phyloP scores from a whole-genome alignment of 441 rosid genomes.

The Pelargonium fulgidum region DNA sequence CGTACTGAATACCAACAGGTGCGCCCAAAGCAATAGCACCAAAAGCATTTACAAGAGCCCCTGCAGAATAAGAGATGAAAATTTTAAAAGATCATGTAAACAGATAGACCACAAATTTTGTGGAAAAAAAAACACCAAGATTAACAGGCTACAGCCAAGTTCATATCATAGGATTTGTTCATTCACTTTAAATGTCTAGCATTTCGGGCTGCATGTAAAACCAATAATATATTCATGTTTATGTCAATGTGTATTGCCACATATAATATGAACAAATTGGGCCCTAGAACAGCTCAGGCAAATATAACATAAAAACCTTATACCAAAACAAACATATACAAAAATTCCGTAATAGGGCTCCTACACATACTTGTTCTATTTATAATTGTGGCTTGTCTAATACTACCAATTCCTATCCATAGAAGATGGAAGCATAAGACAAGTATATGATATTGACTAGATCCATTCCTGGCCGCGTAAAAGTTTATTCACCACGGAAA shows the following conservation, averaged over 20 bases:
- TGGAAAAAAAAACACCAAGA: background rate
- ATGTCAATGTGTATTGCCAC: background rate
- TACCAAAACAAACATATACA: background rate
- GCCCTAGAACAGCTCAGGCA: background rate
- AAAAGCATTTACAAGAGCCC: constrained; percentile 58
- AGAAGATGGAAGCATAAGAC: background rate
- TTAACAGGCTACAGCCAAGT: background rate
- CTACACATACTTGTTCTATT: background rate
- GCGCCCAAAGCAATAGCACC: constrained; percentile 83
- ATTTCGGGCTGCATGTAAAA: background rate
- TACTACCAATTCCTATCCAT: background rate
- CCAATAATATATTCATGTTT: background rate
- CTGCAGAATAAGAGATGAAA: constrained; percentile 27
- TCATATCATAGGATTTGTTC: background rate
- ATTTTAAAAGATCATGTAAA: background rate
- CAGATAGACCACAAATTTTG: background rate
- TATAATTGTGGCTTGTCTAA: background rate
- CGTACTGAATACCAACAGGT: constrained; percentile 68
- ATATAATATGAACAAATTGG: background rate
- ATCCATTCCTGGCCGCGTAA: no score
- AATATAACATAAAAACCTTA: background rate
- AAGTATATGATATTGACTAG: background rate
- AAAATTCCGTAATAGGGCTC: background rate
- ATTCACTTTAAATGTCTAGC: background rate
- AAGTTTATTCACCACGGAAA: no score